Evolutionary conservation across 768 basidiomycete species (phyloP), one percentile per base, ranked within the genome.

Genomic region (Hypholoma fasciculare): DNA sequence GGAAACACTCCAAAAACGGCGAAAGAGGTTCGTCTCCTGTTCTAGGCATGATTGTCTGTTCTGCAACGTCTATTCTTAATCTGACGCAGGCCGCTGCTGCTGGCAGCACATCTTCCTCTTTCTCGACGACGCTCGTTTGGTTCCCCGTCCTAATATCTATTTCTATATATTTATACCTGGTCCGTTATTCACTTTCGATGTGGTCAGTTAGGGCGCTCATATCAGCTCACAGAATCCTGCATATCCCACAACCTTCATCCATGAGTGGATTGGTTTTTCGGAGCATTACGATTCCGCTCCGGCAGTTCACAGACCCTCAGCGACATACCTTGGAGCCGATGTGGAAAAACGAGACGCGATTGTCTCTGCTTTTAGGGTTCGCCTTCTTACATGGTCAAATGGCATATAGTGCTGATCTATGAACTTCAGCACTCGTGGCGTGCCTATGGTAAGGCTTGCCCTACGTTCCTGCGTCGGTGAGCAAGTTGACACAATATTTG

Each of bases 311-410:
- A 56, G 57, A 48, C 38, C 58, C 34, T 46, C 30, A 9, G 30
- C 53, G n/a, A 48, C 53, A 16, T 59, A 70, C 17, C 64, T 77
- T 16, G 59, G 68, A 53, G 84, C 87, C 0, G 94, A 96, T 67
- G 66, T 76, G 7, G 64, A 71, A 20, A 89, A 84, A 69, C 82
- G 86, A 37, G 82, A 87, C 47, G 92, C 90, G 0, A 77, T 96
- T 9, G 84, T 89, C 13, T 78, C 80, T 6, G 92, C 95, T 0
- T 94, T 96, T 79, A 84, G 82, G 77, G 92, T 93, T 61, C 63
- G 81, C 68, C 20, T 2, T 43, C 0, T n/a, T 58, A 30, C 36
- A 19, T 34, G 40, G 34, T 20, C n/a, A 23, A 40, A 3, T 8
- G 34, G 50, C 17, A 16, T 34, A 26, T 19, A 4, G 52, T 27